Evolutionary conservation across 2,329 filamentous ascomycete genomes (phyloP), one percentile per base, ranked within the genome.

Genomic region (Cryphonectria carpinicola): DNA sequence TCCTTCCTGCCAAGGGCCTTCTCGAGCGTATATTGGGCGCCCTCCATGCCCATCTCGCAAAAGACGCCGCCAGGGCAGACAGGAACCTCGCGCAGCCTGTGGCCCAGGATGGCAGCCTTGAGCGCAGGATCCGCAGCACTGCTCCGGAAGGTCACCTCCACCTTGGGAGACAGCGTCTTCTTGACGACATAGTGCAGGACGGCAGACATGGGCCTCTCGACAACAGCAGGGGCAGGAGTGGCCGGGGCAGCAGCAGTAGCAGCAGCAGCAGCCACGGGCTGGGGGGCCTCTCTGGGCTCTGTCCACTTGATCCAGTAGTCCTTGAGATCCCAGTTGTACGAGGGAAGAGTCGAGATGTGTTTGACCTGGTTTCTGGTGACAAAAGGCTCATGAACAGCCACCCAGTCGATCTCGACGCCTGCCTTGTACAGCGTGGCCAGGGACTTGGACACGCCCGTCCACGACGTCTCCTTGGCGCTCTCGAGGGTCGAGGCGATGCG

Each of bases 401-500:
- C 52, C 70, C 70, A 72, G 65, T 72, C 70, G 19, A 70, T 56
- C 17, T 72, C 70, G 7, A 46, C 61, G 1, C 70, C 70, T n/a
- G 60, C 62, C 37, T 52, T 70, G 65, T 72, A 70, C n/a, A 61
- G 60, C 1, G 61, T 58, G 19, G 67, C 67, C n/a, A 72, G 67
- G 13, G 52, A 65, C 61, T 68, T 67, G 52, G 67, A 70, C 2
- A 72, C 66, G 1, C 65, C 54, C 3, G 64, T 35, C 70, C 70
- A 71, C 2, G 60, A 11, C 14, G 82, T 81, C 73, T 87, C 84
- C 73, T 84, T 80, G 75, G 86, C 83, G 49, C 88, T 88, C 73
- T 88, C 84, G 13, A 86, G 85, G 49, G 86, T 86, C 49, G 87
- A 86, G 75, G 85, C 90, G 67, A 82, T 82, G 49, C 90, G 79